phyloP scores from a whole-genome alignment of 208 protist species.

The Crithidia mellificae region DNA sequence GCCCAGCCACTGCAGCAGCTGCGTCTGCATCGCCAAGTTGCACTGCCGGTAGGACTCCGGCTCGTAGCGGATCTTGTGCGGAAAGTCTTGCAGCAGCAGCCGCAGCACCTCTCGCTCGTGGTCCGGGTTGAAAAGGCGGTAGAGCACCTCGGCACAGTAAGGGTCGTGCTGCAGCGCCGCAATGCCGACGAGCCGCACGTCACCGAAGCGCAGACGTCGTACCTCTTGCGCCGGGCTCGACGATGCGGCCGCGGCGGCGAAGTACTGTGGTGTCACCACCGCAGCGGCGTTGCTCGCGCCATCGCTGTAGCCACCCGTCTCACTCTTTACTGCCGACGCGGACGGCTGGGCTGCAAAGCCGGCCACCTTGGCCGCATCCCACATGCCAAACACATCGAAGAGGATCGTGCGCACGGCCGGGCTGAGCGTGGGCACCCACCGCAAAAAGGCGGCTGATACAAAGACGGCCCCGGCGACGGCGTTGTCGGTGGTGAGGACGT shows the following conservation, averaged over 20 bases:
- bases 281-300: not conserved
- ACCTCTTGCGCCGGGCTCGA: not conserved
- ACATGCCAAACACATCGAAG: conserved; percentile 74
- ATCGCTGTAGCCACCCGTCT: not conserved
- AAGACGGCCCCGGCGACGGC: conserved; percentile 13
- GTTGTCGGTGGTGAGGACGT: not conserved
- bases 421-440: conserved; percentile 55
- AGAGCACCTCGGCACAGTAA: conserved; percentile 46
- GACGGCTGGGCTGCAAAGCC: conserved; percentile 35
- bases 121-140: conserved; percentile 53
- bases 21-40: conserved; percentile 49
- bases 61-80: conserved; percentile 63
- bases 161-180: conserved; percentile 39
- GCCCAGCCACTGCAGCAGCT: conserved; percentile 74
- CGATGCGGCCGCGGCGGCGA: not conserved
- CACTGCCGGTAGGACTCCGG: conserved; percentile 42
- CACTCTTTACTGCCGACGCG: not conserved
- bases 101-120: conserved; percentile 67
- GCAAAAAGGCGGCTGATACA: conserved; percentile 49
- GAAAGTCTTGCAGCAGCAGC: conserved; percentile 51
- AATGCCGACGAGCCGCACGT: conserved; percentile 78
- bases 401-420: conserved; percentile 70
- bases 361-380: conserved; percentile 43
- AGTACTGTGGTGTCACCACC: not conserved
- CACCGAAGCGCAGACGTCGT: conserved; percentile 62